phyloP scores from a whole-genome alignment of 345 rosid genomes.

The Syzygium jambos region DNA sequence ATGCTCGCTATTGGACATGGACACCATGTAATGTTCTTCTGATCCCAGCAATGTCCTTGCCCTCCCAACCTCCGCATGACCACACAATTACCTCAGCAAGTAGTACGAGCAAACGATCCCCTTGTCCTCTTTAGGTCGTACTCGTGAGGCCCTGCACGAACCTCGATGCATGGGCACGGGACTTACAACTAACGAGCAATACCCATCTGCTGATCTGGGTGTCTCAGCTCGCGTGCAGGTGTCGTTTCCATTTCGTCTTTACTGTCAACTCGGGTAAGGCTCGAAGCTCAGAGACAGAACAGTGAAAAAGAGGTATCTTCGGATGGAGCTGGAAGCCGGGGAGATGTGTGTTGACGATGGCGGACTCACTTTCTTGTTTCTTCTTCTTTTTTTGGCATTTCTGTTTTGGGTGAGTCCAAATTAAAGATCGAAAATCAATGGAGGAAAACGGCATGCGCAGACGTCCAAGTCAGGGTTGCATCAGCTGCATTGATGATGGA shows the following conservation, averaged over 20 bases:
- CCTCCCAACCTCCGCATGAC: background rate
- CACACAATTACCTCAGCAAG: background rate
- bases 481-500: background rate
- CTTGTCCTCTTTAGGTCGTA: background rate
- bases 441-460: background rate
- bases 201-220: background rate
- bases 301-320: background rate
- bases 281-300: background rate
- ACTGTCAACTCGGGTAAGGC: background rate
- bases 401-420: background rate
- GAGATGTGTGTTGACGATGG: background rate
- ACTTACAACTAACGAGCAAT: background rate
- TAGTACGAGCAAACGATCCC: background rate
- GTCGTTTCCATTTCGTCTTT: background rate
- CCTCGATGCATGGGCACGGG: too few relatives aligned
- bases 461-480: background rate
- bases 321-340: background rate
- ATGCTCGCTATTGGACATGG: background rate
- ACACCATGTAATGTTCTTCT: background rate
- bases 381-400: background rate
- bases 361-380: background rate
- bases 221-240: background rate
- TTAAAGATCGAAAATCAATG: background rate
- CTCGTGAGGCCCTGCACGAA: background rate
- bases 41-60: background rate